Evolutionary conservation across 768 basidiomycete species (phyloP), one percentile per base, ranked within the genome.

Genomic region (Dioszegia crocea): DNA sequence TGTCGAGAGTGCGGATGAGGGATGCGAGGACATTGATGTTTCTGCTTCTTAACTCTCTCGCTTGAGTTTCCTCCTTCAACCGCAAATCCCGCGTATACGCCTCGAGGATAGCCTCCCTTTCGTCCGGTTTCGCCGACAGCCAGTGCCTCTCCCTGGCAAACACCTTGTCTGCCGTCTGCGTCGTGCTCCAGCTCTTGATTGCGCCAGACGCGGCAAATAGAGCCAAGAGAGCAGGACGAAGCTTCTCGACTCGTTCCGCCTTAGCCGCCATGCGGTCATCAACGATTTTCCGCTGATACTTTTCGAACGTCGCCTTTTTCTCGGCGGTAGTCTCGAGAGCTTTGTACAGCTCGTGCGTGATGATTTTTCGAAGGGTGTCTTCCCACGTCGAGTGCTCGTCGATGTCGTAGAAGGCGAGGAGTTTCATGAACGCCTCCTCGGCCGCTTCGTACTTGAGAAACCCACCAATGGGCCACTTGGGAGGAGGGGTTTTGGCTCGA

Each of bases 371-470:
- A 89, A 98, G 96, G 52, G 92, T 91, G 79, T 89, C 86, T 76
- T 99, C 96, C 96, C 96, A 99, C 33, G 91, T 91, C 89, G 90
- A 97, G 63, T 83, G 86, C 44, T 88, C 85, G 77, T 91, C 89
- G 41, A 98, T 88, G 30, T 89, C 89, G 45, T 89, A 87, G 78
- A 90, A 91, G 67, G 87, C 83, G 66, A 99, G 78, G 57, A 99
- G 80, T 79, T 89, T 89, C 70, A 86, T 84, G 76, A 99, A 99
- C 12, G 93, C 96, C 72, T 89, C 88, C 76, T 96, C 92, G 21
- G 91, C 92, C 68, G 96, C 91, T 68, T 90, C 89, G 11, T 85
- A 77, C 4, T 89, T 94, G 44, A 82, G 66, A 68, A 93, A 97
- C 3, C 91, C 91, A 59, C 90, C 91, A 69, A 89, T 36, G 2